phyloP scores from a whole-genome alignment of 371 early-diverging fungal genomes.

The Chytridium lagenaria region DNA sequence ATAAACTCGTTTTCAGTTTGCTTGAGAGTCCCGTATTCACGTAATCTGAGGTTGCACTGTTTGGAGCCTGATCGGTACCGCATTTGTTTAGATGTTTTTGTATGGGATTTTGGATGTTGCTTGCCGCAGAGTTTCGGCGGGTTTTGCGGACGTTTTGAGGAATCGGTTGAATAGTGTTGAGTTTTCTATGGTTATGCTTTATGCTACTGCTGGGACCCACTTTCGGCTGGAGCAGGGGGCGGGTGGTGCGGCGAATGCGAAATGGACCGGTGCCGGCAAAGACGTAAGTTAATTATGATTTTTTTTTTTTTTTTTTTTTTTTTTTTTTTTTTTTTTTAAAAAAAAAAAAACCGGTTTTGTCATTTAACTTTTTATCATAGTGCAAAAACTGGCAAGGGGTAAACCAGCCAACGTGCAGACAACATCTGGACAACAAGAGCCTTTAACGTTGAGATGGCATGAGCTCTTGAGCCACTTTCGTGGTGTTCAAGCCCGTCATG shows the following conservation, averaged over 20 bases:
- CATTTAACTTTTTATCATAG: neutral
- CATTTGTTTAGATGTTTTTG: conserved; percentile 81
- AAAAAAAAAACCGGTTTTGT: neutral
- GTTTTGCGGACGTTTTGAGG: conserved; percentile 88
- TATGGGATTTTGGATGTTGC: conserved; percentile 92
- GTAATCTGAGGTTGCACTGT: conserved; percentile 83
- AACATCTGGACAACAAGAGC: neutral
- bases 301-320: neutral
- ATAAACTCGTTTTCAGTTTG: conserved; percentile 91
- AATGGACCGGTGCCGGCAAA: neutral
- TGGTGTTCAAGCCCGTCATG: conserved; percentile 49
- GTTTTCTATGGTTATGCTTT: conserved; percentile 46
- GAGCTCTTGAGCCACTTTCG: conserved; percentile 52
- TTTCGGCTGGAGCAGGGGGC: neutral
- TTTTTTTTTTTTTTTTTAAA: neutral
- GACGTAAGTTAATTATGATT: neutral
- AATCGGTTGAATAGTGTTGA: conserved; percentile 74
- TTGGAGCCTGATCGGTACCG: conserved; percentile 84
- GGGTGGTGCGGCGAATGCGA: neutral
- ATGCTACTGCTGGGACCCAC: conserved; percentile 27
- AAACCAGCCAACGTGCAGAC: neutral
- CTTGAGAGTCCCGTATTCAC: conserved; percentile 96
- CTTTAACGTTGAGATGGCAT: conserved; percentile 42
- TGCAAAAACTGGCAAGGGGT: neutral
- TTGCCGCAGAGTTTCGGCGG: conserved; percentile 90